Base-by-base conservation (phyloP, 257 asterid species). In the Buddleja alternifolia region DNA sequence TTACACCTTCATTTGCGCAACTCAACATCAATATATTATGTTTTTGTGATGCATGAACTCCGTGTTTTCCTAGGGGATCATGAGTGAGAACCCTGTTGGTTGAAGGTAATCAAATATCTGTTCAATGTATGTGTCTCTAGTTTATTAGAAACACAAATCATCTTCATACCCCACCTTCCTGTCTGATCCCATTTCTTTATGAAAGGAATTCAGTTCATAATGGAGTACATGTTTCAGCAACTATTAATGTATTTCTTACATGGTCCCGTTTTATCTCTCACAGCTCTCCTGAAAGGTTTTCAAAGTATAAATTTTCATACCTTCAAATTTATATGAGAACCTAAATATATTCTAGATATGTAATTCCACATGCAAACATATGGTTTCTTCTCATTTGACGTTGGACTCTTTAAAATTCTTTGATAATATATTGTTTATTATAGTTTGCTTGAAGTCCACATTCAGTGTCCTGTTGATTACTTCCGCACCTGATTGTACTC, bases 1-100 rank as follows among this genome's bases (percentile, higher is more conserved):
- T 14, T 47, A 21, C 34, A 51, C 60, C 42, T 24, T 63, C 14
- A 63, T 42, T 63, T 61, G 55, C 66, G 62, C 8, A 42, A 11
- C 34, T 4, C 20, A 23, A 37, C 19, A 14, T 53, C 25, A 17
- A 25, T 63, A 14, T 4, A 37, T 23, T 23, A 53, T 17, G 37
- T 45, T 40, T 7, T 71, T 37, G 39, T 48, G 8, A 19, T 63
- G 47, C 11, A 19, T 44, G n/a, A 39, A 50, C 37, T 60, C 55
- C 17, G 29, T 58, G 12, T 42, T 45, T 45, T 48, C 40, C 25
- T 36, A 21, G 47, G 10, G 24, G 63, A 66, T 66, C 25, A 52
- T 20, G 67, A 8, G 46, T 39, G 60, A 48, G 57, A 25, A 48
- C 37, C 60, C 17, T 40, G 19, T 10, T 61, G 39, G 23, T 61